Evolutionary conservation across 495 filamentous ascomycete species (phyloP).

Genomic region (Lichenothelia convexa): DNA sequence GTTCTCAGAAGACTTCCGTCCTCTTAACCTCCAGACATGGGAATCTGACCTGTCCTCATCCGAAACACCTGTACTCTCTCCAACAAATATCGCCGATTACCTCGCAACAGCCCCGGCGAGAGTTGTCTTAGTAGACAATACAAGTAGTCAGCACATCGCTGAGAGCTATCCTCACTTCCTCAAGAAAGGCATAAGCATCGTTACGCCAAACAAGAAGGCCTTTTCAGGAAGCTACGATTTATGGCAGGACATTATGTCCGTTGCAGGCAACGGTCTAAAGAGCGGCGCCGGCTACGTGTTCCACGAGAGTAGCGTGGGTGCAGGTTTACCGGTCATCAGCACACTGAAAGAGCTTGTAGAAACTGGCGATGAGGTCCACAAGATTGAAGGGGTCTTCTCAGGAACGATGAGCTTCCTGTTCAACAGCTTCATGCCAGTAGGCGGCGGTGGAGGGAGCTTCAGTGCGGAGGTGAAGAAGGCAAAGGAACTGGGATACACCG

Average conservation of each 20-base stretch:
- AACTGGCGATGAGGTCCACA: conserved; percentile 71
- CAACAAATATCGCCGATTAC: conserved; percentile 50
- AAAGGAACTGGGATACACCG: conserved; percentile 88
- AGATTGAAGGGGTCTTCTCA: conserved; percentile 90
- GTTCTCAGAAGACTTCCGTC: conserved; percentile 37
- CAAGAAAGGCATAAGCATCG: conserved; percentile 61
- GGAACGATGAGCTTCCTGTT: conserved; percentile 95
- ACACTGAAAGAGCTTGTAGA: conserved; percentile 77
- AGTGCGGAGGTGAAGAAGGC: conserved; percentile 76
- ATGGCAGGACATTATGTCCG: conserved; percentile 65
- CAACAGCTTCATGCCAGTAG: conserved; percentile 58
- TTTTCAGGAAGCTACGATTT: conserved; percentile 60
- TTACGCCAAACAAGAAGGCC: conserved; percentile 95
- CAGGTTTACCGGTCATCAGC: conserved; percentile 77
- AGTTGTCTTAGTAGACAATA: conserved; percentile 81
- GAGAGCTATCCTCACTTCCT: conserved; percentile 62
- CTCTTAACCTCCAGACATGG: conserved; percentile 19
- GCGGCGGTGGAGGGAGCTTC: conserved; percentile 43
- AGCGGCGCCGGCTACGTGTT: conserved; percentile 62
- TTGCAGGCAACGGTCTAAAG: conserved; percentile 25
- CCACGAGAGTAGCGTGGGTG: conserved; percentile 86
- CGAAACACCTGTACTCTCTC: conserved; percentile 36
- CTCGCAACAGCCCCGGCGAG: conserved; percentile 51
- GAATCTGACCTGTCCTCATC: conserved; percentile 29
- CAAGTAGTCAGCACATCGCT: conserved; percentile 65